Evolutionary conservation across 306 rosid species (phyloP).

Genomic region (Cicer yamashitae): DNA sequence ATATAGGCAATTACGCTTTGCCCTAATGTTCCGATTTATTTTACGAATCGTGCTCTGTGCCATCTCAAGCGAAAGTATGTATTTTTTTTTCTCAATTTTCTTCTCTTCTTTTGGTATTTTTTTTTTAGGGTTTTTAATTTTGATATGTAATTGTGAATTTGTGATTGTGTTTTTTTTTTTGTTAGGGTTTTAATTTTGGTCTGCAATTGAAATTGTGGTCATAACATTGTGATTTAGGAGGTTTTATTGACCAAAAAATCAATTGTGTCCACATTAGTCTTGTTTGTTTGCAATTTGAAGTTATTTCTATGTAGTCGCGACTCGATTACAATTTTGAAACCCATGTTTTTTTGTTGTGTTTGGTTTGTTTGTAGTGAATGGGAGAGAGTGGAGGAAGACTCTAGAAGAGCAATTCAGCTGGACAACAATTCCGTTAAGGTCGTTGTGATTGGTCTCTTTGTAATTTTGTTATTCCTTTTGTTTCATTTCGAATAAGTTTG

Average conservation of each 20-base stretch:
- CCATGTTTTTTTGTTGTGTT: background rate
- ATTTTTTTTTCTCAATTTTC: background rate
- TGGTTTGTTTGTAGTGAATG: conserved; percentile 71
- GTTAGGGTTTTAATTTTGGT: conserved; percentile 18
- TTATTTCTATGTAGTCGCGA: background rate
- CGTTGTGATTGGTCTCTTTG: conserved; percentile 37
- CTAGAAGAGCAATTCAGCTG: conserved; percentile 80
- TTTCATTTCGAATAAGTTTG: conserved; percentile 22
- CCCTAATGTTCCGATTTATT: conserved; percentile 80
- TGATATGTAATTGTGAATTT: background rate
- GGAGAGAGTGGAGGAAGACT: conserved; percentile 85
- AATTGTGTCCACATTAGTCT: background rate
- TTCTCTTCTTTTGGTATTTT: background rate
- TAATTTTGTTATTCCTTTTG: conserved; percentile 23
- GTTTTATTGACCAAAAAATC: background rate
- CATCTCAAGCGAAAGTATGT: conserved; percentile 94
- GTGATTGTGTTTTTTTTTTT: background rate
- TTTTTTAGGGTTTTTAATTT: conserved; percentile 18
- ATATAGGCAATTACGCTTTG: conserved; percentile 62
- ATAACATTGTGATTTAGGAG: conserved; percentile 8
- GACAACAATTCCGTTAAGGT: conserved; percentile 83
- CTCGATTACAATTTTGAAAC: background rate
- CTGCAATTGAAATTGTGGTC: background rate
- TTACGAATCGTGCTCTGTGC: conserved; percentile 92
- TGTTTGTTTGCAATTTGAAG: background rate